Base-by-base conservation (phyloP, 805 yeast genomes). In the Wickerhamomyces subpelliculosus region DNA sequence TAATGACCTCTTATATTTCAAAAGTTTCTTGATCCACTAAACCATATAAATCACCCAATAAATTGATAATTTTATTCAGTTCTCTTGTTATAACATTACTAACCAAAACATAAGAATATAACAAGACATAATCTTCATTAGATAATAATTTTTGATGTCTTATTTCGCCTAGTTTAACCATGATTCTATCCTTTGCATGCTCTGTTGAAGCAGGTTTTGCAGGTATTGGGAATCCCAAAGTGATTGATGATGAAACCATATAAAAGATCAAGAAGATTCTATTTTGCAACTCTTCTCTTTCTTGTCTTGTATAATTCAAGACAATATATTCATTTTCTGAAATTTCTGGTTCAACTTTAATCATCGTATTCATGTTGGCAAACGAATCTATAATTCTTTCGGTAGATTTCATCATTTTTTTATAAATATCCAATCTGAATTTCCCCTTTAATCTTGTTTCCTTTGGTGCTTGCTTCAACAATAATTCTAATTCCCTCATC, bases 201-300 rank as follows among this genome's bases (percentile, higher is more conserved):
- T 75, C 84, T 0, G 87, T 80, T 0, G 85, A 78, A 0, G 93
- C 90, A 1, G 89, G 80, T 47, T 78, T 79, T 19, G 72, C 74
- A 0, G 95, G 94, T 19, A 85, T 54, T 2, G 95, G 95, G 40
- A 84, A 75, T 3, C 88, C 87, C 9, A 85, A 62, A 31, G 76
- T 72, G 63, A 85, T 66, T 0, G 94, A 83, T 10, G 90, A 78
- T 3, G 94, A 78, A 13, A 81, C 61, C 81, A 80, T 79, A 61
- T 86, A 86, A 54, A 85, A 85, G 7, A 82, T 76, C 42, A 85
- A 61, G 46, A 85, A 85, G 3, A 85, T 73, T 16, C 90, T 60
- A 44, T 80, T 79, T 51, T 82, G 84, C 16, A 86, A 62, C 51
- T 86, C 94, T 11, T 62, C 67, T 42, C 89, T 62, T 54, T 83